Evolutionary conservation across 495 filamentous ascomycete genomes (phyloP), one percentile per base, ranked within the genome.

Genomic region (Acidiella bohemica): DNA sequence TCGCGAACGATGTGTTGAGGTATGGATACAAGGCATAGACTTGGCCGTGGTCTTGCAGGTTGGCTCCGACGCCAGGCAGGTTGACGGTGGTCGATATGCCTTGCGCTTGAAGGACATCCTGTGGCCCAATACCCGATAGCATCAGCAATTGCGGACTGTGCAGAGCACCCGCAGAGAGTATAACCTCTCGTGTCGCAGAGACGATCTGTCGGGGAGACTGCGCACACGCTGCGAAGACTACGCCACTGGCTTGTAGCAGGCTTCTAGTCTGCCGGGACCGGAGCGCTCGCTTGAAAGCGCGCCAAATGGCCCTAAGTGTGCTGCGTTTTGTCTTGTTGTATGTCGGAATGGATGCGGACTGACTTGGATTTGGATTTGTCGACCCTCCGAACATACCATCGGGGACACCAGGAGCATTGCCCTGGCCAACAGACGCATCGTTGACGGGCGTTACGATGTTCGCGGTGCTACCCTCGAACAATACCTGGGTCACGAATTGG

Each of bases 121-220:
- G 39, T 2, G 56, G 55, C 9, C 54, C 56, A 20, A 61, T 49
- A 17, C 56, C 53, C 2, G 51, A 54, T 5, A 56, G 14, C 47
- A 54, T 44, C 24, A 61, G 44, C 14, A 61, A 27, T 23, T 60
- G 56, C 9, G 58, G 59, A n/a, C 47, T 47, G 14, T 61, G 56
- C 27, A 63, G 42, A 0, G 53, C 44, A n/a, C 59, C 56, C 9
- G 56, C 58, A 30, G 50, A 41, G 2, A 59, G 14, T 17, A 61
- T 58, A 35, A 63, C 58, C 33, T 63, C 58, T 21, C 55, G 59
- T 0, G 40, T 52, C 2, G 64, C 39, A 29, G 3, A 49, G 10
- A 74, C 41, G 24, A 20, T 42, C 13, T 49, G 32, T 12, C 50
- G 20, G 18, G 36, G 20, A 6, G 29, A 36, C 13, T 41, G 19